phyloP scores from a whole-genome alignment of 768 basidiomycete species.

The Amylocystis lapponica region DNA sequence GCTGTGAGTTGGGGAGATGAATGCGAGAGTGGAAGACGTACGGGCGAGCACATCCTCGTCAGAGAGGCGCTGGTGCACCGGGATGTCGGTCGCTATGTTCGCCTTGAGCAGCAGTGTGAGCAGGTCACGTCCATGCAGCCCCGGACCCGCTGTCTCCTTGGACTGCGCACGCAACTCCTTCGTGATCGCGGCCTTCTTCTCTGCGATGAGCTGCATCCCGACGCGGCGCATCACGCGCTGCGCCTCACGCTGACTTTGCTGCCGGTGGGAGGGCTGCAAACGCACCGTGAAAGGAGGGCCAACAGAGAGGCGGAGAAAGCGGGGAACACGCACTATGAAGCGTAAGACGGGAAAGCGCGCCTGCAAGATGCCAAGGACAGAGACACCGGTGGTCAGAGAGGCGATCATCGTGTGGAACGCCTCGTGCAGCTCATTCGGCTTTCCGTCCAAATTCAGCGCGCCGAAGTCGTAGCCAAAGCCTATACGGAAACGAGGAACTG shows the following conservation, averaged over 20 bases:
- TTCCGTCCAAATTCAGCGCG: conserved; percentile 21
- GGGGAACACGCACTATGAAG: conserved; percentile 7
- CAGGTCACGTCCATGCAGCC: conserved; percentile 43
- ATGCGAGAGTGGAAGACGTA: conserved; percentile 24
- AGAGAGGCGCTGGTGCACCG: conserved; percentile 45
- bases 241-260: conserved; percentile 6
- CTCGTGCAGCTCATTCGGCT: conserved; percentile 25
- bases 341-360: conserved; percentile 19
- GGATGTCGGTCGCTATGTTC: conserved; percentile 57
- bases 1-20: background rate
- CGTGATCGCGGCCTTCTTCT: conserved; percentile 29
- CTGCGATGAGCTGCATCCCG: conserved; percentile 22
- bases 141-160: conserved; percentile 28
- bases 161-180: conserved; percentile 7
- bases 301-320: background rate
- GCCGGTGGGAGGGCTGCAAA: conserved; percentile 1
- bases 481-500: background rate
- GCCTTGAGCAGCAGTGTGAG: conserved; percentile 55
- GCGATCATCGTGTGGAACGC: conserved; percentile 25
- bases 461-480: conserved; percentile 33
- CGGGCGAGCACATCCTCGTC: conserved; percentile 58
- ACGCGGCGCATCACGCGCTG: conserved; percentile 19
- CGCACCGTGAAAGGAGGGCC: background rate
- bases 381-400: conserved; percentile 1
- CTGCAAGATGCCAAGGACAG: conserved; percentile 9